Conservation (phyloP, 306 rosid genomes). For the Sicyos baderoa region DNA sequence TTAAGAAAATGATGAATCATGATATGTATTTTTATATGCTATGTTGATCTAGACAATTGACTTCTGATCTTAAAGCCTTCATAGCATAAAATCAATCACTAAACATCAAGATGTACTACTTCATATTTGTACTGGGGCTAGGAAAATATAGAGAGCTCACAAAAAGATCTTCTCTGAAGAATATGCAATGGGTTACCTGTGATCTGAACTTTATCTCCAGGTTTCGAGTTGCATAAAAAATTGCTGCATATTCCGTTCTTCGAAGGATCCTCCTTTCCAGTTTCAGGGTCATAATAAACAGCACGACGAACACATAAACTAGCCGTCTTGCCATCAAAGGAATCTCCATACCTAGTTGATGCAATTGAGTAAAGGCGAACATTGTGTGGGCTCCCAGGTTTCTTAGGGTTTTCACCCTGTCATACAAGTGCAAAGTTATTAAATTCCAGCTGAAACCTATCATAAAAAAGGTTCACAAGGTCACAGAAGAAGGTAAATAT, state of each 20-base stretch:
- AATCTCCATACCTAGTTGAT: conserved; percentile 88
- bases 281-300: conserved; percentile 79
- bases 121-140: too few relatives aligned
- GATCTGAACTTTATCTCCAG: conserved; percentile 84
- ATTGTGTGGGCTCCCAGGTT: conserved; percentile 74
- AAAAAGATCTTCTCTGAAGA: background rate
- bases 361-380: conserved; percentile 95
- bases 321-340: conserved; percentile 82
- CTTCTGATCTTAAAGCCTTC: too few relatives aligned
- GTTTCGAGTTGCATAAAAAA: conserved; percentile 71
- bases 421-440: conserved; percentile 5
- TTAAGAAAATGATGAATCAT: background rate
- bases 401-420: conserved; percentile 96
- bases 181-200: conserved; percentile 46
- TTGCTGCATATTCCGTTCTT: conserved; percentile 88
- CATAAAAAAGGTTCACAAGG: background rate
- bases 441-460: background rate
- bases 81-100: too few relatives aligned
- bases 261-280: conserved; percentile 86
- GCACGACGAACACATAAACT: conserved; percentile 97
- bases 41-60: too few relatives aligned
- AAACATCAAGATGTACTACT: too few relatives aligned
- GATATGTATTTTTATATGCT: background rate
- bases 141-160: too few relatives aligned
- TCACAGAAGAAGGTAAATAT: background rate